These are phyloP conservation scores for Thraustotheca clavata DNA, from an alignment of 352 stramenopile genomes.

Conservation along the genomic window DNA sequence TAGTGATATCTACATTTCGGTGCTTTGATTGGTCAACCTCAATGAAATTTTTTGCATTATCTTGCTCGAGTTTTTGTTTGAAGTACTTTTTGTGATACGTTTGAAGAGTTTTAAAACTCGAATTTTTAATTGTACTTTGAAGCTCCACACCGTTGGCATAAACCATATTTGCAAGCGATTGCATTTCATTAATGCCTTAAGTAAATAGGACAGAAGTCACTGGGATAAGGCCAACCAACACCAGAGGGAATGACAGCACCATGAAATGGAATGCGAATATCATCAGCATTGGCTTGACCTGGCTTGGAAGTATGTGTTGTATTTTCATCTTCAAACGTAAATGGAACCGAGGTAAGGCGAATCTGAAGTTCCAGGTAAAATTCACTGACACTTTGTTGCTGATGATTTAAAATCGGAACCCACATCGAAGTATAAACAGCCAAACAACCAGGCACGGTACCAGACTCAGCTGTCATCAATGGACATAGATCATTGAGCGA, in stretches of 20 bases:
- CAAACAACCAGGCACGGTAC: background rate
- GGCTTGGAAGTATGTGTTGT: slow-evolving; percentile 13
- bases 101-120: slow-evolving; percentile 5
- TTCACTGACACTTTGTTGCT: slow-evolving; percentile 1
- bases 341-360: background rate
- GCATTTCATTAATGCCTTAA: slow-evolving; percentile 49
- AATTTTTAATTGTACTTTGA: slow-evolving; percentile 22
- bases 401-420: background rate
- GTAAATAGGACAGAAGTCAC: slow-evolving; percentile 22
- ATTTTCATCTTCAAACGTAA: slow-evolving; percentile 8
- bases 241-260: too few relatives aligned
- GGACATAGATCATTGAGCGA: slow-evolving; percentile 16
- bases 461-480: slow-evolving; percentile 1
- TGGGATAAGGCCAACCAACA: too few relatives aligned
- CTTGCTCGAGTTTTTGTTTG: too few relatives aligned
- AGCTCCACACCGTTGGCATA: slow-evolving; percentile 18
- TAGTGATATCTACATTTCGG: too few relatives aligned
- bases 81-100: too few relatives aligned
- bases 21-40: too few relatives aligned
- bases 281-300: slow-evolving; percentile 13
- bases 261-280: too few relatives aligned
- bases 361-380: slow-evolving; percentile 9
- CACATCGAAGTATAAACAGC: slow-evolving; percentile 11
- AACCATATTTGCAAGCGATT: slow-evolving; percentile 40
- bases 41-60: too few relatives aligned